These are phyloP conservation scores for Alloteropsis semialata DNA, from an alignment of 176 grass and related monocot species.

Conservation along the genomic window DNA sequence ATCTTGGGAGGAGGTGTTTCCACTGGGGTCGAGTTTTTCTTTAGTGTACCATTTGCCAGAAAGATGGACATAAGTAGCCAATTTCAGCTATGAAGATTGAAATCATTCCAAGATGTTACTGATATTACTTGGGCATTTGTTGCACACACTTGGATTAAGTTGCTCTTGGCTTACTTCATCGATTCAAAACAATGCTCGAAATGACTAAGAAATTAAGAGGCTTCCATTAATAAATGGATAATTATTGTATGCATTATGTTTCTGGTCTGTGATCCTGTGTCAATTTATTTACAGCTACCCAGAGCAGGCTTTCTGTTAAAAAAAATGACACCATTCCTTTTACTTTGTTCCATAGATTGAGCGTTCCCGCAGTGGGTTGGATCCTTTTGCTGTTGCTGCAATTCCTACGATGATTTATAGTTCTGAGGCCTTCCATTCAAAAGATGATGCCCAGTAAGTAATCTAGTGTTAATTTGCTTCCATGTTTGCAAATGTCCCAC, in stretches of 20 bases:
- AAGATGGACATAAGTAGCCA: background rate
- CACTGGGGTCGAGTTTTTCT: too few relatives aligned
- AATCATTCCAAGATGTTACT: background rate
- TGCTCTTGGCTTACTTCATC: background rate
- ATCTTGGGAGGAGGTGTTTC: too few relatives aligned
- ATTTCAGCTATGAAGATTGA: background rate
- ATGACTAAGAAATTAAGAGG: background rate
- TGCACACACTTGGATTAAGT: background rate
- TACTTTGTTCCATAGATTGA: conserved; percentile 51
- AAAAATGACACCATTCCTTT: conserved; percentile 22
- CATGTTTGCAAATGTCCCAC: conserved; percentile 6
- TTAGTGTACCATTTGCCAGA: background rate
- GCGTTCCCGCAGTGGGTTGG: conserved; percentile 60
- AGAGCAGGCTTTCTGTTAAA: background rate
- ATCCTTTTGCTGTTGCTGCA: conserved; percentile 75
- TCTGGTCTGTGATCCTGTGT: background rate
- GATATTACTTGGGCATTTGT: background rate
- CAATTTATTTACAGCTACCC: background rate
- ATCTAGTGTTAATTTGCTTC: conserved; percentile 17
- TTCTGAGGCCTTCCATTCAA: conserved; percentile 53
- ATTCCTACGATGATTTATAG: conserved; percentile 81
- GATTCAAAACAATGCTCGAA: background rate
- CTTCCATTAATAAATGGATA: conserved; percentile 9
- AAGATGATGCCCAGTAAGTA: conserved; percentile 96
- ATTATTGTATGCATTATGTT: background rate